Evolutionary conservation across 2,329 filamentous ascomycete species (phyloP).

Genomic region (Neurospora sp.): DNA sequence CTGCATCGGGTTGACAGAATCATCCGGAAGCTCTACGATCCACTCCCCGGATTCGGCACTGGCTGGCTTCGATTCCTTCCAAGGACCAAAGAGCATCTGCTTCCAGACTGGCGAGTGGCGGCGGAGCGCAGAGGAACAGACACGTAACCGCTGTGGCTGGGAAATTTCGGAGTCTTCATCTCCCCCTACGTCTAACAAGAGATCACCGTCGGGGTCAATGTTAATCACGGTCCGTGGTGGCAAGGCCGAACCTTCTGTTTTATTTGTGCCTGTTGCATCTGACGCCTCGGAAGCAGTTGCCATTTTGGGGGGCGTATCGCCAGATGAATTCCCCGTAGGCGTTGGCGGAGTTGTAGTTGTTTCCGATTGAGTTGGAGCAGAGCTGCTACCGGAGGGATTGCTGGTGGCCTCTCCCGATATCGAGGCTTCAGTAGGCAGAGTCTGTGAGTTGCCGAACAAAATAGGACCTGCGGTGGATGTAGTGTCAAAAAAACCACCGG

Average conservation of each 20-base stretch:
- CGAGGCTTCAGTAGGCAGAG: not conserved
- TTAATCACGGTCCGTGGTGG: not conserved
- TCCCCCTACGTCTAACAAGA: not conserved
- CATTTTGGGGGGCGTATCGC: not conserved
- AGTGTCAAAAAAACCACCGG: not conserved
- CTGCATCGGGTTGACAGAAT: not conserved
- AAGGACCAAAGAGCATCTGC: constrained; percentile 3
- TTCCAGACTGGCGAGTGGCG: constrained; percentile 1
- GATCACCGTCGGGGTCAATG: not conserved
- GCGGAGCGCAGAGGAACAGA: not conserved
- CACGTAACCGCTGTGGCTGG: not conserved
- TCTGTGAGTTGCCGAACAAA: not conserved
- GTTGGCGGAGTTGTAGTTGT: not conserved
- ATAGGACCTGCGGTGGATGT: not conserved
- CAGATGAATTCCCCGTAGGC: fast-evolving
- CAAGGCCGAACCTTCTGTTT: fast-evolving
- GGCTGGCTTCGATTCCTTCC: constrained; percentile 1
- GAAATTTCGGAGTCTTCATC: not conserved
- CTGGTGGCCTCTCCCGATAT: not conserved
- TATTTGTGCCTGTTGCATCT: not conserved
- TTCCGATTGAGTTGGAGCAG: not conserved
- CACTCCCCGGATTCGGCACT: not conserved
- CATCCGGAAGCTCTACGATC: constrained; percentile 2
- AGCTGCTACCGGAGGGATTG: not conserved
- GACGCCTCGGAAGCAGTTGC: not conserved